Evolutionary conservation across 169 alveolate species (phyloP).

Genomic region (Plasmodium coatneyi): DNA sequence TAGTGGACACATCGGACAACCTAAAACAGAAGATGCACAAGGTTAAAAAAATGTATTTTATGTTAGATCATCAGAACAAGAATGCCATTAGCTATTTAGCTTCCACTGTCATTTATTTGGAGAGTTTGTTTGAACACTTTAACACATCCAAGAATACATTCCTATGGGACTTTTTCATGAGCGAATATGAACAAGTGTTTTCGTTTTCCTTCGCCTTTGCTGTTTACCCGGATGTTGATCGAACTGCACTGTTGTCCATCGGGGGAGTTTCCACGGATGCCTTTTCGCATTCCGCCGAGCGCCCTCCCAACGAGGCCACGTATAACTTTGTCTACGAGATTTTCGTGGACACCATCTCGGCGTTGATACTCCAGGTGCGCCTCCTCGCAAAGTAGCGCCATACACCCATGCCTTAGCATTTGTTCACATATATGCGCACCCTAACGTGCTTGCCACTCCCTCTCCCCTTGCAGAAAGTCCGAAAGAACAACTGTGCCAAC

Average conservation of each 20-base stretch:
- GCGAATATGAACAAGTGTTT: conserved; percentile 15
- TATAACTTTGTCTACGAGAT: conserved; percentile 43
- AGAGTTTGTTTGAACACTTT: conserved; percentile 39
- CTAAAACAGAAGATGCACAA: conserved; percentile 19
- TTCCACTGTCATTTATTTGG: conserved; percentile 24
- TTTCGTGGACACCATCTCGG: conserved; percentile 43
- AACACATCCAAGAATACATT: conserved; percentile 21
- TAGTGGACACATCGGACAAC: background rate
- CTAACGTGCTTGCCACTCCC: background rate
- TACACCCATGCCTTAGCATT: background rate
- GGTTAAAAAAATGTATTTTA: conserved; percentile 27
- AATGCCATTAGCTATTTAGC: conserved; percentile 13
- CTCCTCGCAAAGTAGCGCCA: background rate
- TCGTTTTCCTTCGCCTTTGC: conserved; percentile 30
- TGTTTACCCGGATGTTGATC: conserved; percentile 6
- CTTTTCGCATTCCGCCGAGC: background rate
- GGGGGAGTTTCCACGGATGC: conserved; percentile 46
- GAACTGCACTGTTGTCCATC: background rate
- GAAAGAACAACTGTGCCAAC: background rate
- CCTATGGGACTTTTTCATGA: conserved; percentile 52
- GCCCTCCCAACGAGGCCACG: background rate
- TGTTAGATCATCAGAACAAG: conserved; percentile 19
- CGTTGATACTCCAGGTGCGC: conserved; percentile 33
- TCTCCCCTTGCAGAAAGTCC: conserved; percentile 22
- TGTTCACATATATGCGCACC: background rate